Evolutionary conservation across 192 early-diverging fungal species (phyloP), one percentile per base, ranked within the genome.

Genomic region (Oehlia diaphana): DNA sequence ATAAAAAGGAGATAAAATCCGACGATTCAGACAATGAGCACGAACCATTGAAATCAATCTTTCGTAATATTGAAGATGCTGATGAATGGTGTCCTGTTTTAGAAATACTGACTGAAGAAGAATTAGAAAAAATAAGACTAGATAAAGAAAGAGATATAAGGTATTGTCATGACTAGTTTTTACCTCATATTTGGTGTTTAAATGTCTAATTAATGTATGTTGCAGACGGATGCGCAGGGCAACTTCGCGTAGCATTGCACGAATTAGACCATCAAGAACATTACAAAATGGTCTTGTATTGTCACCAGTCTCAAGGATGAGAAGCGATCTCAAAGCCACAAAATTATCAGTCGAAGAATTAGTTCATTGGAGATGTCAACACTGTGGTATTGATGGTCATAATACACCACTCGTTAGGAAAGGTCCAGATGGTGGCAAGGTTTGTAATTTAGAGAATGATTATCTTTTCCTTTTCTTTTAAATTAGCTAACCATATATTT

Each of bases 71-170:
- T 21, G 86, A 88, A 50, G 85, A 87, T n/a, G 89, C 84, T 21
- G 85, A 85, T 26, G 69, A 71, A 19, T 92, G 89, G 89, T 74
- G 82, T 14, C 90, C 90, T 19, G 85, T 87, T 6, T 70, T 92
- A 63, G 89, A 90, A 21, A 84, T 84, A 28, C 72, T 92, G 13
- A 86, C 89, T 0, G 83, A 86, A 63, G 90, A 92, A 35, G 90
- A 90, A 74, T 81, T 89, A 12, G 90, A 92, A 78, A 90, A 89
- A 74, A 81, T 90, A 35, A 58, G 89, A 69, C 82, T 90, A 26
- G 86, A 86, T 72, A 81, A 86, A 63, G 90, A 92, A 33, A 82
- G 89, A 67, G 88, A 84, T 37, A 87, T 89, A 70, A 80, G 90
- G 89, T 87, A 88, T 33, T 81, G 9, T 37, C 23, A 49, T 39